These are phyloP conservation scores for Aspergillus costaricaensis DNA, from an alignment of 2,329 filamentous ascomycete species.

Conservation along the genomic window DNA sequence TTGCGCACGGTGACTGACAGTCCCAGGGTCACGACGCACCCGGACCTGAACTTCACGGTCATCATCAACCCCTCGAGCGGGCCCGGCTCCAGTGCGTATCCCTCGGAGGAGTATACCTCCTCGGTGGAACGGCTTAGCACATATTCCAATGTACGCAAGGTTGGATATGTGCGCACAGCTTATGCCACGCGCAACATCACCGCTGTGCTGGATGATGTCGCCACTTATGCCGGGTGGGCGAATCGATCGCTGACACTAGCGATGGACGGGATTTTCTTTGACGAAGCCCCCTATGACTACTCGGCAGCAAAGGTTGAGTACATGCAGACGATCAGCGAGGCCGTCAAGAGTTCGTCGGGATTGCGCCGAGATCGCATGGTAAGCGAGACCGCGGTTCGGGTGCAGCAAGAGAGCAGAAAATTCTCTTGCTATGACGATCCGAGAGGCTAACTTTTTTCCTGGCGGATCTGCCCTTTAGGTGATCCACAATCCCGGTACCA, in stretches of 20 bases:
- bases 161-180: conserved; percentile 47
- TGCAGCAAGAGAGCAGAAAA: neutral
- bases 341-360: conserved; percentile 19
- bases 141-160: conserved; percentile 39
- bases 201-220: conserved; percentile 39
- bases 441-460: neutral
- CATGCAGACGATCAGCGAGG: conserved; percentile 19
- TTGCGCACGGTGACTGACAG: neutral
- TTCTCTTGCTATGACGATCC: neutral
- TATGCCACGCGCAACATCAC: conserved; percentile 35
- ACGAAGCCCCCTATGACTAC: conserved; percentile 35
- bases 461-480: conserved; percentile 7
- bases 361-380: conserved; percentile 12
- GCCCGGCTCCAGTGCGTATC: conserved; percentile 35
- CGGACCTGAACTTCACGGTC: conserved; percentile 29
- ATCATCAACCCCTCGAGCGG: conserved; percentile 36
- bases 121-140: conserved; percentile 40
- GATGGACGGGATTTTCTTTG: conserved; percentile 45
- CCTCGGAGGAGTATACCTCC: conserved; percentile 38
- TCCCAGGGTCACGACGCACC: conserved; percentile 22
- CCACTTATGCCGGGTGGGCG: conserved; percentile 41
- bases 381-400: neutral
- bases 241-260: conserved; percentile 28
- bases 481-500: conserved; percentile 21
- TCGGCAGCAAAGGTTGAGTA: conserved; percentile 23